A percentile compares a stretch with the other conserved stretches of the same genome.
phyloP scores from a whole-genome alignment of 2,329 filamentous ascomycete genomes.

The Aaosphaeria arxii region DNA sequence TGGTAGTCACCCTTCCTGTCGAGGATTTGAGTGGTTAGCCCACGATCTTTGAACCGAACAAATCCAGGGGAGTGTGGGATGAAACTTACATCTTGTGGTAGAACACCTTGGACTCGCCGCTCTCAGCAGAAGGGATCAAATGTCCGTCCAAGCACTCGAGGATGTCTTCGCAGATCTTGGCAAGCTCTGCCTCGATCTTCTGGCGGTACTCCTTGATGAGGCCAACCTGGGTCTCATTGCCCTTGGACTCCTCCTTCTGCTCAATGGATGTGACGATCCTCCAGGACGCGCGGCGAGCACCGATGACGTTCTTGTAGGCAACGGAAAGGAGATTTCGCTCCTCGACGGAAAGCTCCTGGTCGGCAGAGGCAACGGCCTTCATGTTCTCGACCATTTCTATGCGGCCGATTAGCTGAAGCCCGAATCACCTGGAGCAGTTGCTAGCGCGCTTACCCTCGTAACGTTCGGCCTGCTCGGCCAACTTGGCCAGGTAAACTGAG shows the following conservation, averaged over 20 bases:
- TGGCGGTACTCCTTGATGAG: conserved; percentile 98
- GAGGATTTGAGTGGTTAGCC: conserved; percentile 8
- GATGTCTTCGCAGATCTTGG: conserved; percentile 97
- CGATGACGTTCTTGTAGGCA: conserved; percentile 99
- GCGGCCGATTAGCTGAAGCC: conserved; percentile 13
- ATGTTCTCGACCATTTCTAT: conserved; percentile 99
- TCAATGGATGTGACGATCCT: conserved; percentile 98
- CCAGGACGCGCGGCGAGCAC: conserved; percentile 94
- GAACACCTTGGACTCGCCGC: conserved; percentile 98
- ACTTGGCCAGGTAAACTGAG: conserved; percentile 99
- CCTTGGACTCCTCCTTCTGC: conserved; percentile 99
- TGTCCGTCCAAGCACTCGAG: conserved; percentile 91
- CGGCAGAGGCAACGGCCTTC: conserved; percentile 92
- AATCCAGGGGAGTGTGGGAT: neutral
- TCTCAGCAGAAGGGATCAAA: conserved; percentile 90
- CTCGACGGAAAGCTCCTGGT: conserved; percentile 69
- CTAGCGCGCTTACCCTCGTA: conserved; percentile 75
- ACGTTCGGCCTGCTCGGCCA: conserved; percentile 99
- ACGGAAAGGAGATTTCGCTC: conserved; percentile 97
- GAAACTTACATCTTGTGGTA: conserved; percentile 94
- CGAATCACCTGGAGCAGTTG: neutral
- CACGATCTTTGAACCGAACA: conserved; percentile 10
- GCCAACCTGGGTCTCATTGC: conserved; percentile 83
- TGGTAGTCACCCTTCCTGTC: conserved; percentile 98
- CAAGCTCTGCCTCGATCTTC: conserved; percentile 96